Evolutionary conservation across 2,329 filamentous ascomycete genomes (phyloP).

Genomic region (Fusarium nanum): DNA sequence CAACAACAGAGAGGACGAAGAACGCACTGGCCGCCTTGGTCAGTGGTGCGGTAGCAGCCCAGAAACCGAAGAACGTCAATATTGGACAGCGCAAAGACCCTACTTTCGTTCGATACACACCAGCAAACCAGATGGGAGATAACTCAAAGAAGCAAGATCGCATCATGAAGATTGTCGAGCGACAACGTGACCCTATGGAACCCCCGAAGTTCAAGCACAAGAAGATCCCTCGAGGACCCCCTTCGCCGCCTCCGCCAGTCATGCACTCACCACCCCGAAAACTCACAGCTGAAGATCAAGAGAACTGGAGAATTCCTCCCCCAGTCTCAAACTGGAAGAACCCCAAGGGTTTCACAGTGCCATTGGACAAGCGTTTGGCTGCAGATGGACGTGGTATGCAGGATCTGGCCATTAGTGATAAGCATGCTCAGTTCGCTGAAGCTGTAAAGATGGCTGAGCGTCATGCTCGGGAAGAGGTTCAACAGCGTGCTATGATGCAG

Average conservation of each 20-base stretch:
- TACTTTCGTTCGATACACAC: constrained; percentile 95
- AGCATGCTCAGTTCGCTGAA: constrained; percentile 96
- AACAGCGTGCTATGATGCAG: constrained; percentile 93
- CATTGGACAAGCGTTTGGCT: constrained; percentile 92
- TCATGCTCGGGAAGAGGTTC: constrained; percentile 94
- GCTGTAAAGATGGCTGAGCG: constrained; percentile 93
- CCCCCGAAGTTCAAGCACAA: constrained; percentile 99
- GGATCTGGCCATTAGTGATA: constrained; percentile 97
- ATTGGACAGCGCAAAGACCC: constrained; percentile 83
- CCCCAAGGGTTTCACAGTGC: constrained; percentile 96
- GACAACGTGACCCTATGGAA: constrained; percentile 94
- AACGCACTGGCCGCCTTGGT: constrained; percentile 85
- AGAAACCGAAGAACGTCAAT: constrained; percentile 96
- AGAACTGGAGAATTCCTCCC: constrained; percentile 89
- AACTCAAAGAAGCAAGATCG: constrained; percentile 88
- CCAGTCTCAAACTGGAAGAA: constrained; percentile 99
- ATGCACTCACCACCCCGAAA: constrained; percentile 96
- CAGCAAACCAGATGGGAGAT: constrained; percentile 95
- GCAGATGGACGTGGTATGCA: constrained; percentile 92
- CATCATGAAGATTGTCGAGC: constrained; percentile 98
- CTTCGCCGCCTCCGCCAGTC: constrained; percentile 90
- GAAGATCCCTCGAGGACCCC: constrained; percentile 93
- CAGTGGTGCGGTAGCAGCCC: constrained; percentile 85
- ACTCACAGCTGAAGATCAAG: constrained; percentile 95
- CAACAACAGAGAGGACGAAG: constrained; percentile 88